phyloP scores from a whole-genome alignment of 345 rosid species.

The Kandelia obovata region DNA sequence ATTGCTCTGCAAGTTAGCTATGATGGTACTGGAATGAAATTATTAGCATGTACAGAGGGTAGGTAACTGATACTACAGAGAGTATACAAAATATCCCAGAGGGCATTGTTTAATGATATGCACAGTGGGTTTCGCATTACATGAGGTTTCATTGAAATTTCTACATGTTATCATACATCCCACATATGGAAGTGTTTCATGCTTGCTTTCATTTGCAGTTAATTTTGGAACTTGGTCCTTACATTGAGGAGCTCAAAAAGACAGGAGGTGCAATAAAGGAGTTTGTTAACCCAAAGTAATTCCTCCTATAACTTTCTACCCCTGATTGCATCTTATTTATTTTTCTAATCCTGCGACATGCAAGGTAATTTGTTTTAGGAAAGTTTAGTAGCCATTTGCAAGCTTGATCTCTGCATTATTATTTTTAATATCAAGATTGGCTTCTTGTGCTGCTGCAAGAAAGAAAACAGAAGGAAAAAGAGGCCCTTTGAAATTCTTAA shows the following conservation, averaged over 20 bases:
- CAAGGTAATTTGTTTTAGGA: too few relatives aligned
- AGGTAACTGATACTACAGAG: too few relatives aligned
- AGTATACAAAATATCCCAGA: too few relatives aligned
- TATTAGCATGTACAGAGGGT: too few relatives aligned
- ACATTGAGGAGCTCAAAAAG: constrained; percentile 77
- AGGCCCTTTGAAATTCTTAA: neutral
- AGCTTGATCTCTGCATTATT: neutral
- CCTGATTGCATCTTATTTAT: neutral
- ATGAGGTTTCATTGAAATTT: too few relatives aligned
- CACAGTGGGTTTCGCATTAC: too few relatives aligned
- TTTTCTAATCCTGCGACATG: too few relatives aligned
- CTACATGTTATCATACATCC: too few relatives aligned
- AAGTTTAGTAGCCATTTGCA: neutral
- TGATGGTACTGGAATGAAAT: too few relatives aligned
- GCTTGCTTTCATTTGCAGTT: constrained; percentile 42
- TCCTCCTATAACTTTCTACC: constrained; percentile 16
- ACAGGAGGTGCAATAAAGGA: constrained; percentile 95
- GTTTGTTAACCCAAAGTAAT: constrained; percentile 97
- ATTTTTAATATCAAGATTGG: neutral
- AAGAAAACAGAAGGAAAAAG: neutral
- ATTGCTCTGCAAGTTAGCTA: too few relatives aligned
- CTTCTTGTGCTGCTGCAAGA: neutral
- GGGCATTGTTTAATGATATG: too few relatives aligned
- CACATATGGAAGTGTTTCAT: constrained; percentile 2
- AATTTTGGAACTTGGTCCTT: constrained; percentile 79